phyloP scores from a whole-genome alignment of 495 filamentous ascomycete species.

The Penicillium fimorum region DNA sequence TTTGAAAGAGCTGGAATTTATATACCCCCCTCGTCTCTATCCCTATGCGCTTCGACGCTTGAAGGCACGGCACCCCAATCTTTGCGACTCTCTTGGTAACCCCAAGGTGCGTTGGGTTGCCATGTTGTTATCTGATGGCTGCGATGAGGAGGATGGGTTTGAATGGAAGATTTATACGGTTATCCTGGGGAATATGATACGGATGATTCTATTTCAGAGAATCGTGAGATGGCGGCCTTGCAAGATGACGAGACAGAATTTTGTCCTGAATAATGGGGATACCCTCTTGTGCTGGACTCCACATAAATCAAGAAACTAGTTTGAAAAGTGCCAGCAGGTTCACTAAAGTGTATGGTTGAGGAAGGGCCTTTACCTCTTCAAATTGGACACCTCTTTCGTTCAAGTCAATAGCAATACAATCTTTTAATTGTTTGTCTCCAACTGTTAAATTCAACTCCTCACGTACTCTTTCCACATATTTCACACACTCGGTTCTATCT shows the following conservation, averaged over 20 bases:
- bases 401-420: not conserved
- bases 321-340: not conserved
- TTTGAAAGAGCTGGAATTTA: not conserved
- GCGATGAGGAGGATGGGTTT: too few species aligned
- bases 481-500: not conserved
- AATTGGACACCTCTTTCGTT: not conserved
- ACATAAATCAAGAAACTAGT: too few species aligned
- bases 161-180: too few species aligned
- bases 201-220: too few species aligned
- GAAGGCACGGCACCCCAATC: conserved; percentile 1
- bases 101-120: too few species aligned
- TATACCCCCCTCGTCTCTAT: not conserved
- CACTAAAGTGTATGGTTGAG: not conserved
- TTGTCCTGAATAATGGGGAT: too few species aligned
- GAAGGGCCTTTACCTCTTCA: not conserved
- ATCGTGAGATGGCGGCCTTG: too few species aligned
- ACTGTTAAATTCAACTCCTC: not conserved
- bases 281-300: too few species aligned
- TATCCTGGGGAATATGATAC: too few species aligned
- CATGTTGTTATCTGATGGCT: too few species aligned
- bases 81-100: not conserved
- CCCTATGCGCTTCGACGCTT: not conserved
- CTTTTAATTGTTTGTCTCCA: not conserved
- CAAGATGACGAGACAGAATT: too few species aligned
- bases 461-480: not conserved